These are phyloP conservation scores for Verticillium isaacii DNA, from an alignment of 2,329 filamentous ascomycete species.

Conservation along the genomic window DNA sequence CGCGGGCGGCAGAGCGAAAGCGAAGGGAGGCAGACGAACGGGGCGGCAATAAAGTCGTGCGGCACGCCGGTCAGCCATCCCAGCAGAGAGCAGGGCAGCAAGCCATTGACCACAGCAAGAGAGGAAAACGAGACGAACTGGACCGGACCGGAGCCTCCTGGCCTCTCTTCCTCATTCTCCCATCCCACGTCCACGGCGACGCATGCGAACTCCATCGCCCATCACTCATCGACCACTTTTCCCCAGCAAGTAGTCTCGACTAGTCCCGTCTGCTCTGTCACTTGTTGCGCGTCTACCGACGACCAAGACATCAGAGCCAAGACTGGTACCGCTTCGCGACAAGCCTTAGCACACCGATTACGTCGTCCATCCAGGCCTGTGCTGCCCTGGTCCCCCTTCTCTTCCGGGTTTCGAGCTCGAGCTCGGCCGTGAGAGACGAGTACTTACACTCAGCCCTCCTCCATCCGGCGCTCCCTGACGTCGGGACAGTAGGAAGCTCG, in stretches of 20 bases:
- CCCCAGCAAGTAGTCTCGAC: neutral
- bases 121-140: neutral
- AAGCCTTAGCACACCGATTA: slow-evolving; percentile 1
- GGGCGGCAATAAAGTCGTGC: neutral
- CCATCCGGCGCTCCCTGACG: neutral
- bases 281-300: neutral
- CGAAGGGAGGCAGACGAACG: neutral
- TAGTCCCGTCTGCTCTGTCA: neutral
- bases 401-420: neutral
- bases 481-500: neutral
- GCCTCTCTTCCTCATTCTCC: neutral
- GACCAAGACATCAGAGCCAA: neutral
- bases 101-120: too few species aligned
- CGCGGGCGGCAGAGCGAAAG: neutral
- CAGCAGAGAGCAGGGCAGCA: neutral
- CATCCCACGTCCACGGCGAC: neutral
- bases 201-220: neutral
- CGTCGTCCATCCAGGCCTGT: neutral
- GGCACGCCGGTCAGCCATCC: neutral
- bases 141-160: neutral
- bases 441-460: neutral
- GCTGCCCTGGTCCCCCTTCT: neutral
- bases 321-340: neutral
- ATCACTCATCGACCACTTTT: neutral
- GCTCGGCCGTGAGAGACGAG: neutral